Base-by-base conservation (phyloP, 805 yeast genomes). In the Lipomyces mesembrius region DNA sequence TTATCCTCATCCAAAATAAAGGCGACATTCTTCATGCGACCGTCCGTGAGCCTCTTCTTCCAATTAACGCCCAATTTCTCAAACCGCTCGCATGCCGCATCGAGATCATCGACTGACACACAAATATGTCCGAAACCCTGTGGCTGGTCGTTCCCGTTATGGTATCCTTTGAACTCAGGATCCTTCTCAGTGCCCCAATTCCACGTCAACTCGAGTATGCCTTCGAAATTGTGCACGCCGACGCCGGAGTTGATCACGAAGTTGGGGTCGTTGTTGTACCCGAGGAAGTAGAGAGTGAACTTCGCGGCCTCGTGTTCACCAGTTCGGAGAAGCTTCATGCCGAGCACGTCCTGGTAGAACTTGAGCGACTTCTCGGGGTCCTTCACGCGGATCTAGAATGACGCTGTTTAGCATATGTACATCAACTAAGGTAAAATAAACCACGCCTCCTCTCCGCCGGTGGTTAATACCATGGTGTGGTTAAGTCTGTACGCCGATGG, bases 101-200 rank as follows among this genome's bases (percentile, higher is more conserved):
- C 79, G 20, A 80, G 85, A 12, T 96, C 87, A 71, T 90, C 86
- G 63, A 87, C 85, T 7, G 91, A 82, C 37, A 95, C 80, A 72
- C 96, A 90, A 67, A 91, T 84, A 79, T 94, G 97, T 54, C 95
- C 96, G 75, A 84, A 95, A 14, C 98, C 98, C 75, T 86, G 88
- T 29, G 89, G 88, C 56, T 86, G 82, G 20, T 86, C 86, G 78
- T 92, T 92, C 67, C 97, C 97, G 70, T 85, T 87, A 79, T 92
- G 96, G 78, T 94, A 95, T 32, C 84, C 83, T 61, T 83, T 79
- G 80, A 92, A 91, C 3, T 83, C 82, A 20, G 84, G 83, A 69
- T 94, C 97, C 25, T 80, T 75, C 77, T 95, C 99, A 27, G 98
- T 91, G 27, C 98, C 99, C 88, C 92, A 94, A 81, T 95, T 95